Base-by-base conservation (phyloP, 1,139 yeast genomes). In the Magnusiomyces ingens region DNA sequence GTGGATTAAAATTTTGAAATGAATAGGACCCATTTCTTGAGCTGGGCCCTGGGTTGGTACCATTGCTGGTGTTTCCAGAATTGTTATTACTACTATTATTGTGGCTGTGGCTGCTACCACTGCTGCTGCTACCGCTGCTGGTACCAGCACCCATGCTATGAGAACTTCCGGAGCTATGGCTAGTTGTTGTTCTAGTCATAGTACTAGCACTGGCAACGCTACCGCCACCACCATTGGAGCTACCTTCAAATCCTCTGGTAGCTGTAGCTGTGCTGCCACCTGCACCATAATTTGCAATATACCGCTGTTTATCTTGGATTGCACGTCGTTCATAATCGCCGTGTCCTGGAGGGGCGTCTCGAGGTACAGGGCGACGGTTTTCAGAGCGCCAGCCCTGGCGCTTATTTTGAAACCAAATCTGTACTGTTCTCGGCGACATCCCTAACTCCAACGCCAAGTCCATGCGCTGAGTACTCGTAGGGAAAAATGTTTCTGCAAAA, bases 401-500 rank as follows among this genome's bases (percentile, higher is more conserved):
- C 40, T 67, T 62, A 58, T 70, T 70, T 56, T 70, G 73, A 55
- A 70, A 70, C 73, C 73, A 70, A 38, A 70, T 70, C 58, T 70
- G 73, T 4, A 70, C 73, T 2, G 72, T 67, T 22, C 73, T 59
- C 4, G 73, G 72, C 1, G 71, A 67, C 73, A 69, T 70, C n/a
- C 69, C 70, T 17, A 70, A 65, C 57, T 70, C 73, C 47, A 61
- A 55, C 10, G 73, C 72, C 45, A 70, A 60, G 38, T 62, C 64
- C 46, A 67, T 58, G 12, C 73, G 64, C 51, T 61, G 64, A 52
- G 69, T 72, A 3, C 70, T 64, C 10, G 72, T 61, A 3, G 73
- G 73, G 61, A 69, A 70, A 52, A 67, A 68, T 3, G 72, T 70
- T 54, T 67, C 63, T 36, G 62, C 63, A 57, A 70, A 68, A 29